Percentiles rank a stretch among this genome's conserved stretches.
These are phyloP conservation scores for Saksenaea vasiformis DNA, from an alignment of 371 early-diverging fungal species.

Conservation along the genomic window DNA sequence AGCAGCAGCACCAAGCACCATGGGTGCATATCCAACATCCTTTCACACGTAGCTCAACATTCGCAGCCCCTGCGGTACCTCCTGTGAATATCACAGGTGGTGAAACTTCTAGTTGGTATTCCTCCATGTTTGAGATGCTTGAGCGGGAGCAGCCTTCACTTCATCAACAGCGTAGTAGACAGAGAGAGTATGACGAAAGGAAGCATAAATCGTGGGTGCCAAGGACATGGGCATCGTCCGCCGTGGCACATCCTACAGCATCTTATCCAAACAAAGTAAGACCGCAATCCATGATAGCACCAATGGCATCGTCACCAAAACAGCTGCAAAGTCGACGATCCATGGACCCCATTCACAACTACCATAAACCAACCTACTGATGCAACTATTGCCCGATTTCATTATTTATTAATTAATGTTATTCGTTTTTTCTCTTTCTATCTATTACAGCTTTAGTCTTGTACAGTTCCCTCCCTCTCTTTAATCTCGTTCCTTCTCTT, in stretches of 20 bases:
- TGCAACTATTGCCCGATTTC: neutral
- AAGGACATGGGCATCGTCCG: neutral
- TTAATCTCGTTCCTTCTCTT: neutral
- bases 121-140: neutral
- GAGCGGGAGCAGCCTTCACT: neutral
- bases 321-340: neutral
- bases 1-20: slow-evolving; percentile 6
- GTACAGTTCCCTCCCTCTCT: neutral
- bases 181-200: neutral
- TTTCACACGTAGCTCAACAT: neutral
- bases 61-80: slow-evolving; percentile 34
- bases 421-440: neutral
- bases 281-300: neutral
- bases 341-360: neutral
- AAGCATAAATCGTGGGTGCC: neutral
- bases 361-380: neutral
- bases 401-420: neutral
- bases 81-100: slow-evolving; percentile 13
- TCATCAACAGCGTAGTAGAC: neutral
- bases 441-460: neutral
- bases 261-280: neutral
- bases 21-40: neutral
- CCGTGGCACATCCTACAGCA: neutral
- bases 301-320: neutral
- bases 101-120: neutral